Base-by-base conservation (phyloP, 768 basidiomycete species). In the Kwoniella dejecticola region DNA sequence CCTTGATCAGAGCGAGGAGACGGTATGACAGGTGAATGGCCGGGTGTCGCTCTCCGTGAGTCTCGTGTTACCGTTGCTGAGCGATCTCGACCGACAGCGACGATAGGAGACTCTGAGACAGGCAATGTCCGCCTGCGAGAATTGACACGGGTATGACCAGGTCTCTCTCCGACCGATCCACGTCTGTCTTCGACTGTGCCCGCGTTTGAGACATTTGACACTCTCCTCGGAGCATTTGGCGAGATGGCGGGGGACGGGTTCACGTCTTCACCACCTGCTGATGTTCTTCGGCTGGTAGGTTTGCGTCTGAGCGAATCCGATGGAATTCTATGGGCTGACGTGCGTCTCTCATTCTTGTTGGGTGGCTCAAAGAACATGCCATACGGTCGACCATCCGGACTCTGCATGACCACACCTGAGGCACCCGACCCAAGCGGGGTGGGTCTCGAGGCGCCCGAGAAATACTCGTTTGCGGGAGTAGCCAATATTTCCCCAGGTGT, bases 361-460 rank as follows among this genome's bases (percentile, higher is more conserved):
- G 78, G 77, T 1, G 94, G 95, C 64, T 93, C 89, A 79, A 98
- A 99, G 81, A 93, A 90, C 59, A 99, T 94, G 11, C 93, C 95
- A n/a, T 90, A 84, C 2, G 91, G 90, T 68, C 91, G 87, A 0
- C 95, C 95, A 76, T 95, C 92, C 1, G 92, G 91, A 71, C 88
- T 90, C 68, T 94, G 90, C 36, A 98, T 89, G 52, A 97, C 84
- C 6, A 95, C 83, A 0, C 94, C 94, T 11, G 89, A 87, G 2
- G 84, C 81, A 2, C 89, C 89, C 5, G 91, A 82, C 12, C 52
- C 47, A 11, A 29, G 13, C 6, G 46, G 27, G 63, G 86, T 86
- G 21, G 57, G 67, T 26, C 85, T 81, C n/a, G 86, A 85, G 4
- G 87, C 68, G 3, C 85, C 84, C 1, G 82, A 78, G 69, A 91